Conservation (phyloP, 345 rosid species). For the Excoecaria agallocha region DNA sequence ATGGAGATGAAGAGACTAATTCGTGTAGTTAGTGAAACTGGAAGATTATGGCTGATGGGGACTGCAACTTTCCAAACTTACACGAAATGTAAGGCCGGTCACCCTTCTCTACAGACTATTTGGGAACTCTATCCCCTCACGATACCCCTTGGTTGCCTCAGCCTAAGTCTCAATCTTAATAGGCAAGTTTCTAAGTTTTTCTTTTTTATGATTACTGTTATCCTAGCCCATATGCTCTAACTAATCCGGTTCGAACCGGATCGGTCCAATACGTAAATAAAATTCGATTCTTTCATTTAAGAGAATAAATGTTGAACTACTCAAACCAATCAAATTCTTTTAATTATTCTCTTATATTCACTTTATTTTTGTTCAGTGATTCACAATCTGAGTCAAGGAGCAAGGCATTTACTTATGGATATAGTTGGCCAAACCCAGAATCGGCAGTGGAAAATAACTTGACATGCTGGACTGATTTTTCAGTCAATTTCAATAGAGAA, state of each 20-base stretch:
- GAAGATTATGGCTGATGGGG: conserved; percentile 52
- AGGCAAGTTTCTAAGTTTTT: conserved; percentile 30
- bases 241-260: no score
- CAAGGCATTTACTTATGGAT: conserved; percentile 27
- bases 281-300: no score
- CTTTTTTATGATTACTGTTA: not conserved
- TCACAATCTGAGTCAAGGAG: conserved; percentile 28
- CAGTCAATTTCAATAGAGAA: conserved; percentile 47
- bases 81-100: conserved; percentile 58
- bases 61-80: conserved; percentile 50
- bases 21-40: conserved; percentile 38
- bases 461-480: conserved; percentile 44
- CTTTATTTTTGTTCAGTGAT: conserved; percentile 33
- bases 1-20: conserved; percentile 54
- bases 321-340: no score
- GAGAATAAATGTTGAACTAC: no score
- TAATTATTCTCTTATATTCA: not conserved
- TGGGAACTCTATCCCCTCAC: conserved; percentile 62
- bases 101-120: conserved; percentile 51
- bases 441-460: conserved; percentile 26
- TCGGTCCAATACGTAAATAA: no score
- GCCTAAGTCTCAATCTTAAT: conserved; percentile 56
- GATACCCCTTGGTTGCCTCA: conserved; percentile 49
- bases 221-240: no score
- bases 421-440: conserved; percentile 36